phyloP scores from a whole-genome alignment of 148 eudicot species.

The Selenicereus undatus region DNA sequence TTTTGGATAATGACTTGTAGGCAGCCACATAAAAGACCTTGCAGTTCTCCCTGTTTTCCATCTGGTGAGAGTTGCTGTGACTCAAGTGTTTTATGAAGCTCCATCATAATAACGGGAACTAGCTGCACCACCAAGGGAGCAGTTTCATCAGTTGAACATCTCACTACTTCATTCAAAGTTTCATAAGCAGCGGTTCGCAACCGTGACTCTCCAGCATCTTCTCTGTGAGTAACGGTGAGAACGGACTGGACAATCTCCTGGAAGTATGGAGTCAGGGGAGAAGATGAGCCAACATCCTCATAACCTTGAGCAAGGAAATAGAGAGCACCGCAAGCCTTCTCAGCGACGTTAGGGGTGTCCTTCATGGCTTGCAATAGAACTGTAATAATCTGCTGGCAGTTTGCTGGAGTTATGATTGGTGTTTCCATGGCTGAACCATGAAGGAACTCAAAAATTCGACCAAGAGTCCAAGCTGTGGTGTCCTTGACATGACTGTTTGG shows the following conservation, averaged over 20 bases:
- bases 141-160: constrained; percentile 91
- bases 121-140: constrained; percentile 74
- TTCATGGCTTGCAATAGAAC: constrained; percentile 86
- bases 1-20: constrained; percentile 90
- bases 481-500: constrained; percentile 95
- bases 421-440: constrained; percentile 75
- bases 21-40: constrained; percentile 96
- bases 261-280: constrained; percentile 77
- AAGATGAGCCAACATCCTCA: constrained; percentile 68
- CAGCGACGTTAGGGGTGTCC: constrained; percentile 95
- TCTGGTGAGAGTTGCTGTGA: constrained; percentile 69
- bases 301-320: constrained; percentile 94
- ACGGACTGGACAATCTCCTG: constrained; percentile 86
- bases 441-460: constrained; percentile 87
- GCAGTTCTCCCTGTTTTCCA: constrained; percentile 79
- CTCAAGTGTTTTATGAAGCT: constrained; percentile 84
- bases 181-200: constrained; percentile 89
- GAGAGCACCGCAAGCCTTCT: constrained; percentile 93
- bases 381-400: constrained; percentile 79
- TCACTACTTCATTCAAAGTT: constrained; percentile 87
- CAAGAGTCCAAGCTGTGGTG: constrained; percentile 97
- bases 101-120: constrained; percentile 80
- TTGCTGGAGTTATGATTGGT: constrained; percentile 65
- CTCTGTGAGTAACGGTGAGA: constrained; percentile 76
- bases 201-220: constrained; percentile 85